These are phyloP conservation scores for Fulvia fulva DNA, from an alignment of 2,329 filamentous ascomycete species.

Conservation along the genomic window DNA sequence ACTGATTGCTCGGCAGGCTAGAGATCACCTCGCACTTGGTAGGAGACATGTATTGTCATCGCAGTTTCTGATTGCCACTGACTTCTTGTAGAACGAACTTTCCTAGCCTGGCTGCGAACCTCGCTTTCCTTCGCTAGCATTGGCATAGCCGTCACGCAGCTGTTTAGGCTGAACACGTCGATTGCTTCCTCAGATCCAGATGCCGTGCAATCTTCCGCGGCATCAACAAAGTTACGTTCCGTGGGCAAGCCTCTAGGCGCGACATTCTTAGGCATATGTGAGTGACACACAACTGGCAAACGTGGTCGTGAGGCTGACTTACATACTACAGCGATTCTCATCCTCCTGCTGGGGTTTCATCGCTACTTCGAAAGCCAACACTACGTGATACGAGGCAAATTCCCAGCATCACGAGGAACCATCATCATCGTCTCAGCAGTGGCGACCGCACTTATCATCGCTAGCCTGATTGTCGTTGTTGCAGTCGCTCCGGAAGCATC, in stretches of 20 bases:
- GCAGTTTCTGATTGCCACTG: slow-evolving; percentile 4
- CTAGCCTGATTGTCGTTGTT: slow-evolving; percentile 57
- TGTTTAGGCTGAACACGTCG: slow-evolving; percentile 75
- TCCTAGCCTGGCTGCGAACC: slow-evolving; percentile 79
- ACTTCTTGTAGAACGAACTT: slow-evolving; percentile 64
- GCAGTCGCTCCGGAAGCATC: slow-evolving; percentile 25
- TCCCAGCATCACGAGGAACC: slow-evolving; percentile 72
- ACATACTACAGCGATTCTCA: slow-evolving; percentile 56
- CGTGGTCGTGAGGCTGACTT: background rate
- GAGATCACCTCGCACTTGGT: slow-evolving; percentile 80
- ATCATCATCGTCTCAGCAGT: slow-evolving; percentile 66
- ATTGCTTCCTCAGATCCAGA: slow-evolving; percentile 36
- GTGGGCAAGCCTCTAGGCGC: slow-evolving; percentile 72
- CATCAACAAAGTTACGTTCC: slow-evolving; percentile 46
- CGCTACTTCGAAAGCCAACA: slow-evolving; percentile 74
- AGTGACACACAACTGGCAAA: slow-evolving; percentile 10
- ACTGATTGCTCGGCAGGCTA: slow-evolving; percentile 41
- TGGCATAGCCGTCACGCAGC: slow-evolving; percentile 77
- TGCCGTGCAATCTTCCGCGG: slow-evolving; percentile 15
- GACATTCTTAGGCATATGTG: slow-evolving; percentile 66
- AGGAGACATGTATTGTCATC: slow-evolving; percentile 24
- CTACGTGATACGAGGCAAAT: slow-evolving; percentile 76
- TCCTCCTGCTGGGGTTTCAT: slow-evolving; percentile 72
- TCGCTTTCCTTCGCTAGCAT: slow-evolving; percentile 78
- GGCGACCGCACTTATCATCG: slow-evolving; percentile 56